A percentile compares a stretch with the other conserved stretches of the same genome.
phyloP scores from a whole-genome alignment of 345 rosid species.

The Cardamine occulta region DNA sequence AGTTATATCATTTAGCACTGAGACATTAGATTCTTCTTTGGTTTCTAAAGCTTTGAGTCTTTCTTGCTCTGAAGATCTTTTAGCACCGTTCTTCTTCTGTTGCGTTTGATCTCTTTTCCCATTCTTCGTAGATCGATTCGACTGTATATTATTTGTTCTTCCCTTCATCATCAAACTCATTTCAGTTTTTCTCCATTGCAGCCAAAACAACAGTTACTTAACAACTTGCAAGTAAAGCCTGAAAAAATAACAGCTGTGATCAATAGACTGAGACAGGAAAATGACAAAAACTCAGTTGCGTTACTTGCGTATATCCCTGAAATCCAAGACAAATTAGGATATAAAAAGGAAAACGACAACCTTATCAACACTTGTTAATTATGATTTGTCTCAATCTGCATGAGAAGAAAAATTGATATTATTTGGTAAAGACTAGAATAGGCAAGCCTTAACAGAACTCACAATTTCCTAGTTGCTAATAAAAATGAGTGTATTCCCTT shows the following conservation, averaged over 20 bases:
- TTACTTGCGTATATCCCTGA: conserved; percentile 34
- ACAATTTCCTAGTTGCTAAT: conserved; percentile 18
- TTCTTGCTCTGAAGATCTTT: conserved; percentile 47
- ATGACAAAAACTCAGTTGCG: conserved; percentile 30
- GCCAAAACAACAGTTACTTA: conserved; percentile 22
- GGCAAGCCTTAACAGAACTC: conserved; percentile 1
- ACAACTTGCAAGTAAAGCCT: conserved; percentile 19
- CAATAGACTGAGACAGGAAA: background rate
- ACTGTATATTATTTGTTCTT: conserved; percentile 49
- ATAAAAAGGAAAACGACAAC: conserved; percentile 27
- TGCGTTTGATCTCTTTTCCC: conserved; percentile 56
- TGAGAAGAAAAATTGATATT: background rate
- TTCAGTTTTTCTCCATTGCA: conserved; percentile 33
- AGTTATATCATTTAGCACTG: conserved; percentile 44
- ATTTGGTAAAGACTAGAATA: conserved; percentile 5
- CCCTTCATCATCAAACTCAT: conserved; percentile 57
- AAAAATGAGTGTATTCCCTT: conserved; percentile 15
- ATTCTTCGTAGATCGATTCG: conserved; percentile 53
- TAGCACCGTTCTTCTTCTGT: conserved; percentile 48
- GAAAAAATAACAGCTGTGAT: background rate
- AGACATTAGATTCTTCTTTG: conserved; percentile 45
- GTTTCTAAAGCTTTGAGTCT: conserved; percentile 49
- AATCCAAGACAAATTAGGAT: conserved; percentile 16
- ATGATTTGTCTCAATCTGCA: conserved; percentile 17
- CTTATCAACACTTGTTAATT: conserved; percentile 13